Percentiles rank a stretch among this genome's conserved stretches.
These are phyloP conservation scores for Cruciata laevipes DNA, from an alignment of 257 asterid genomes.

Conservation along the genomic window DNA sequence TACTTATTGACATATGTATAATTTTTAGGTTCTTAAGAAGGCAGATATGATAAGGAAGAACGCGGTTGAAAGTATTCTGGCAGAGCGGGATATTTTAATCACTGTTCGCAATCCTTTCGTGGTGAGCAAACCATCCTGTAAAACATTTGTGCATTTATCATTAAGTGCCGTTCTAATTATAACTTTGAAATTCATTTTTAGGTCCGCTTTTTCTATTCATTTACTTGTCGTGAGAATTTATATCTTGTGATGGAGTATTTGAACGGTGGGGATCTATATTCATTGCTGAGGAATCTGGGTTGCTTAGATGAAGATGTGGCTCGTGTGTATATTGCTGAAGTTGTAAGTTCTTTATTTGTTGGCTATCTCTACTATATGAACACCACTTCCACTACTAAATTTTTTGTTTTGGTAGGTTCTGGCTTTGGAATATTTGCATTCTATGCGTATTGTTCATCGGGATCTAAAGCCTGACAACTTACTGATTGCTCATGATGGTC, in stretches of 20 bases:
- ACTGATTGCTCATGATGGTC: slow-evolving; percentile 99
- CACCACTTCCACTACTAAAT: slow-evolving; percentile 21
- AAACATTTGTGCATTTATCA: slow-evolving; percentile 17
- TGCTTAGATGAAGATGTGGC: slow-evolving; percentile 98
- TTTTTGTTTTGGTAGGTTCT: slow-evolving; percentile 60
- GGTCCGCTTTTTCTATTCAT: slow-evolving; percentile 98
- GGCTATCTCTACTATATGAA: slow-evolving; percentile 9
- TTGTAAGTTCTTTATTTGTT: slow-evolving; percentile 49
- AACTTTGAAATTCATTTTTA: slow-evolving; percentile 25
- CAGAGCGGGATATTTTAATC: slow-evolving; percentile 94
- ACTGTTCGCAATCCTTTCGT: slow-evolving; percentile 99
- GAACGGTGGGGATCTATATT: slow-evolving; percentile 98
- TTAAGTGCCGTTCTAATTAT: slow-evolving; percentile 21
- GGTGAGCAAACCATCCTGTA: slow-evolving; percentile 57
- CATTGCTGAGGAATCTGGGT: slow-evolving; percentile 90
- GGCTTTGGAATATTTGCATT: slow-evolving; percentile 96
- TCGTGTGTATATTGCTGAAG: slow-evolving; percentile 96
- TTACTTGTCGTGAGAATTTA: slow-evolving; percentile 96
- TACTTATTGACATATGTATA: slow-evolving; percentile 8
- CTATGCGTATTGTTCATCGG: slow-evolving; percentile 92
- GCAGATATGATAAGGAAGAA: slow-evolving; percentile 99
- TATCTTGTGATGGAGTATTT: slow-evolving; percentile 99
- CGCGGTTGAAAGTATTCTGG: slow-evolving; percentile 98
- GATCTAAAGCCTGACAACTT: slow-evolving; percentile 98
- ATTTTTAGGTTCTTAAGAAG: slow-evolving; percentile 79